These are phyloP conservation scores for Leishmania major DNA, from an alignment of 208 protist genomes.

Conservation along the genomic window DNA sequence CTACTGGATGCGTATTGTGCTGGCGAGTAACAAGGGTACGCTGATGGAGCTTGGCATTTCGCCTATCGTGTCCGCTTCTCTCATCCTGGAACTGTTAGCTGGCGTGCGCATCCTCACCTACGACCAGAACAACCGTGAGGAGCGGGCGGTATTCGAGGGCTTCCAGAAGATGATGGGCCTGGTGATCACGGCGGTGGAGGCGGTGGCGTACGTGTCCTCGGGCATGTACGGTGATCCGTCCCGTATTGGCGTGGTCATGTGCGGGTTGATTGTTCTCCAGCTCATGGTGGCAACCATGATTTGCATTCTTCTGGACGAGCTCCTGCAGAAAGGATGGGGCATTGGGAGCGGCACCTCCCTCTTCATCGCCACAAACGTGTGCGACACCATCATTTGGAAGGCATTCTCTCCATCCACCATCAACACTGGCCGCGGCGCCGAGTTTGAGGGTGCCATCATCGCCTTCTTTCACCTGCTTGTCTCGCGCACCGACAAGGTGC, in stretches of 20 bases:
- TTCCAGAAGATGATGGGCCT: slow-evolving; percentile 98
- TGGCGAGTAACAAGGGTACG: slow-evolving; percentile 99
- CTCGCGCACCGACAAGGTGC: slow-evolving; percentile 95
- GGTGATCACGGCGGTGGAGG: slow-evolving; percentile 98
- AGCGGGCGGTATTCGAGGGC: slow-evolving; percentile 96
- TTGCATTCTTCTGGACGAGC: slow-evolving; percentile 99
- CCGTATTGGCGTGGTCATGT: slow-evolving; percentile 95
- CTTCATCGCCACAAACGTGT: slow-evolving; percentile 99
- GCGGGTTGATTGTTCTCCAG: slow-evolving; percentile 98
- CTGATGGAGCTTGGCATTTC: slow-evolving; percentile 99
- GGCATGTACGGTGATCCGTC: slow-evolving; percentile 99
- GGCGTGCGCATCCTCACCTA: slow-evolving; percentile 97
- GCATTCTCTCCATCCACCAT: slow-evolving; percentile 98
- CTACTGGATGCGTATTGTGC: slow-evolving; percentile 99
- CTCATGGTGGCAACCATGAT: slow-evolving; percentile 98
- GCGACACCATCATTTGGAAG: slow-evolving; percentile 99
- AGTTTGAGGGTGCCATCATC: slow-evolving; percentile 99
- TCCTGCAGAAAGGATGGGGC: slow-evolving; percentile 99
- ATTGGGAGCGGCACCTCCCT: slow-evolving; percentile 99
- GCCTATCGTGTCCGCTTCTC: slow-evolving; percentile 97
- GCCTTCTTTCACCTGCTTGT: slow-evolving; percentile 99
- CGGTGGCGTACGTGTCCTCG: slow-evolving; percentile 96
- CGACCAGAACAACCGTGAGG: slow-evolving; percentile 95
- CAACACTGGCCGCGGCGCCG: slow-evolving; percentile 97
- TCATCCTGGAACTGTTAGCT: slow-evolving; percentile 98